Evolutionary conservation across 108 stramenopile genomes (phyloP).

Genomic region (Cyclotella sp.): DNA sequence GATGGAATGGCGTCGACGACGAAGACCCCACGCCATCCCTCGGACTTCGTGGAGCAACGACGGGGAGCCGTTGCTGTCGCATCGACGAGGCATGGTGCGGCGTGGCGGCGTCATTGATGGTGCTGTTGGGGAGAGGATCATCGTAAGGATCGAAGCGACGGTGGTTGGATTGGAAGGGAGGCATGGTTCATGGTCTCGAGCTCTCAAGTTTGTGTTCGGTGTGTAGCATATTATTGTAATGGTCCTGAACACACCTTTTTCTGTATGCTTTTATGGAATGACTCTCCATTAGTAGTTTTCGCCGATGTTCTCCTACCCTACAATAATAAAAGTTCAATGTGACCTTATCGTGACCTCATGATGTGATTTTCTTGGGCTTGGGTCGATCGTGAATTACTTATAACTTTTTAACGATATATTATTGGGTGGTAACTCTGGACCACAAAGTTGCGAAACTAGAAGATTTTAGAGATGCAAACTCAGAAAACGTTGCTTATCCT

Average conservation of each 20-base stretch:
- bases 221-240: background rate
- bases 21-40: background rate
- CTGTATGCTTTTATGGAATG: too few relatives aligned
- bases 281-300: too few relatives aligned
- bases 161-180: constrained; percentile 14
- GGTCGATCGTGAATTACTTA: too few relatives aligned
- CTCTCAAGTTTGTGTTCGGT: background rate
- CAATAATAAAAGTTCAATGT: too few relatives aligned
- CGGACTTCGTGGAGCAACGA: background rate
- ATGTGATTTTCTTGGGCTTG: too few relatives aligned
- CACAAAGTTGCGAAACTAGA: too few relatives aligned
- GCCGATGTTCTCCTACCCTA: too few relatives aligned
- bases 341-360: too few relatives aligned
- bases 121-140: constrained; percentile 12
- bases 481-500: too few relatives aligned
- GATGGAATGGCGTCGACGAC: background rate
- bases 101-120: background rate
- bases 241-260: background rate
- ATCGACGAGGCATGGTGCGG: background rate
- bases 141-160: constrained; percentile 33
- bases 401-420: too few relatives aligned
- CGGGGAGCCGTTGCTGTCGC: background rate
- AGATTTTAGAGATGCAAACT: too few relatives aligned
- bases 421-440: too few relatives aligned
- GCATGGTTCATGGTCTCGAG: constrained; percentile 11